These are phyloP conservation scores for Pichia sp. DNA, from an alignment of 1,139 yeast genomes.

Conservation along the genomic window DNA sequence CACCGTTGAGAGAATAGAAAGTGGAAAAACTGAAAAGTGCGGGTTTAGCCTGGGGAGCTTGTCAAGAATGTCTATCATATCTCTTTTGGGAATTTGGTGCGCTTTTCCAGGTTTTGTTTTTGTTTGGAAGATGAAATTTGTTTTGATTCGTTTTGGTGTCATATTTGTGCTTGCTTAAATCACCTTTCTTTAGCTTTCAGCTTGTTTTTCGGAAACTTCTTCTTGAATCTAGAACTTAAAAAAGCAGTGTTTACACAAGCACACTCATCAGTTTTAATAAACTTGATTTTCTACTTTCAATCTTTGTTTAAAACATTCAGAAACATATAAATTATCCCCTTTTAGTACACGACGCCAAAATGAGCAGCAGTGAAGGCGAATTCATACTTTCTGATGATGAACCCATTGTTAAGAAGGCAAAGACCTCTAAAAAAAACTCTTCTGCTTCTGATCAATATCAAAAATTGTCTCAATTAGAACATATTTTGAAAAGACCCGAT, in stretches of 20 bases:
- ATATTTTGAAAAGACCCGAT: slow-evolving; percentile 94
- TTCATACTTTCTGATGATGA: neutral
- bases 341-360: neutral
- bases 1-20: neutral
- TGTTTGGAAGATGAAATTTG: neutral
- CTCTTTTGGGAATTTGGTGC: neutral
- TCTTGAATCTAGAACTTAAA: neutral
- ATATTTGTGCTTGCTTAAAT: neutral
- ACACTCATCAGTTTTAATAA: neutral
- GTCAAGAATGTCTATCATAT: neutral
- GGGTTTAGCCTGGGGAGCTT: neutral
- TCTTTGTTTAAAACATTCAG: neutral
- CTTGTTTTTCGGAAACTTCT: neutral
- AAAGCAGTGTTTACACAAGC: neutral
- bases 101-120: neutral
- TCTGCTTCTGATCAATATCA: slow-evolving; percentile 81
- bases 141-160: neutral
- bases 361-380: neutral
- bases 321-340: neutral
- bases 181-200: neutral
- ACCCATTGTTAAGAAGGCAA: slow-evolving; percentile 4
- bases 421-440: slow-evolving; percentile 7
- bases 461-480: slow-evolving; percentile 89
- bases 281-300: neutral
- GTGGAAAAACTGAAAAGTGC: no score